Evolutionary conservation across 257 asterid species (phyloP).

Genomic region (Penstemon newberryi): DNA sequence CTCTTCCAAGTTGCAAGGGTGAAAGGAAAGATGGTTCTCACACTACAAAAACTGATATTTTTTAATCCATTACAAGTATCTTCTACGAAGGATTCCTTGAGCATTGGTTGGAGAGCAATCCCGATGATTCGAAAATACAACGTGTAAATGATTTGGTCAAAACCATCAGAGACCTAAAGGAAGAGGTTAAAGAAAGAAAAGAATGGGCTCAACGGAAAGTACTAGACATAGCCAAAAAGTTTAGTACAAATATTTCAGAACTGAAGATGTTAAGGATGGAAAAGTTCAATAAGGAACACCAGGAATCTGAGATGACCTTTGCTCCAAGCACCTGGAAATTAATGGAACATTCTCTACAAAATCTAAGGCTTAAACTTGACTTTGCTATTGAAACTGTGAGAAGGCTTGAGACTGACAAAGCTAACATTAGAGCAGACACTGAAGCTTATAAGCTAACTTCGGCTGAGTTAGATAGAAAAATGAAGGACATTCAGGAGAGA

Average conservation of each 20-base stretch:
- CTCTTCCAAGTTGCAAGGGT: background rate
- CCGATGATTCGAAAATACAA: constrained; percentile 17
- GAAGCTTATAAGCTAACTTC: constrained; percentile 27
- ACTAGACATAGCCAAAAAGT: constrained; percentile 6
- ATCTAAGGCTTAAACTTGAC: background rate
- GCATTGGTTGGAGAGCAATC: constrained; percentile 7
- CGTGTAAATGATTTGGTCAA: constrained; percentile 8
- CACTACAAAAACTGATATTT: background rate
- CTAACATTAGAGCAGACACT: constrained; percentile 25
- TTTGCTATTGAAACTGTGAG: background rate
- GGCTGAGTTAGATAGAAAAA: constrained; percentile 12
- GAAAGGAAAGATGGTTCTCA: constrained; percentile 13
- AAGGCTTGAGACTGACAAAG: constrained; percentile 14
- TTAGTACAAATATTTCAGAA: constrained; percentile 20
- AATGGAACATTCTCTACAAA: constrained; percentile 6
- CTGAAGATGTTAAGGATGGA: constrained; percentile 27
- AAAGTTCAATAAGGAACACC: background rate
- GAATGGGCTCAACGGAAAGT: constrained; percentile 29
- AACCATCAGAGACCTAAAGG: constrained; percentile 21
- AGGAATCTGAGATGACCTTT: background rate
- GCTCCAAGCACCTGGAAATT: constrained; percentile 17
- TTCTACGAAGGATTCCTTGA: constrained; percentile 5
- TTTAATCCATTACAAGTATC: too few species aligned
- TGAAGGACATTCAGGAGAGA: constrained; percentile 27
- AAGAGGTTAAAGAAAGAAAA: constrained; percentile 20